Evolutionary conservation across 2,329 filamentous ascomycete genomes (phyloP).

Genomic region (Botryotinia convoluta): DNA sequence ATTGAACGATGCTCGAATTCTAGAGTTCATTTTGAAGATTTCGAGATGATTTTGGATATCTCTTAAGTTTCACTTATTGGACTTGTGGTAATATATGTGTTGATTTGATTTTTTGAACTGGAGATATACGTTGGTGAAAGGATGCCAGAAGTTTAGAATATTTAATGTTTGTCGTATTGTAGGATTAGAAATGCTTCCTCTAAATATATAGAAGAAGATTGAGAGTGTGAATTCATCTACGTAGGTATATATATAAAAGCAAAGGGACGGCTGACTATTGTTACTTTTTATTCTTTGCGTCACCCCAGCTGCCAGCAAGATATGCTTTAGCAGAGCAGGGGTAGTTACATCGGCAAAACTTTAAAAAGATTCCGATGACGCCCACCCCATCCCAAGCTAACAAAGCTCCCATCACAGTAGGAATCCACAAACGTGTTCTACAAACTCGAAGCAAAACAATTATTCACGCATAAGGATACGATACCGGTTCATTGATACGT

Average conservation of each 20-base stretch:
- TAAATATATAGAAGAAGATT: neutral
- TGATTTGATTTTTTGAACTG: too few species aligned
- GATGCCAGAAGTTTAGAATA: neutral
- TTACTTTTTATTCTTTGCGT: neutral
- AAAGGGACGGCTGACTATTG: neutral
- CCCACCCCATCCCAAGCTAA: neutral
- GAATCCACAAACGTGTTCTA: slow-evolving; percentile 18
- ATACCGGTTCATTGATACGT: neutral
- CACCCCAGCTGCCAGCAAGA: neutral
- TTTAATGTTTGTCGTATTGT: neutral
- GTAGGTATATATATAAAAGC: neutral
- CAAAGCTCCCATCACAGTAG: slow-evolving; percentile 13
- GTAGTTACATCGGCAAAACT: neutral
- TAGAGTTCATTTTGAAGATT: slow-evolving; percentile 30
- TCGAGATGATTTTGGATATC: neutral
- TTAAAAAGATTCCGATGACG: slow-evolving; percentile 15
- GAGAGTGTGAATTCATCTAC: neutral
- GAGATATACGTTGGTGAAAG: neutral
- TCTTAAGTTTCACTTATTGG: neutral
- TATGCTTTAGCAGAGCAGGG: neutral
- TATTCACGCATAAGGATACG: neutral
- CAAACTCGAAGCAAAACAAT: neutral
- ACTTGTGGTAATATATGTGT: neutral
- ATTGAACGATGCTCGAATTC: slow-evolving; percentile 28
- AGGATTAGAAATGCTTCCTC: neutral